Percentiles rank a stretch among this genome's conserved stretches.
phyloP scores from a whole-genome alignment of 2,329 filamentous ascomycete species.

The Zalaria obscura region DNA sequence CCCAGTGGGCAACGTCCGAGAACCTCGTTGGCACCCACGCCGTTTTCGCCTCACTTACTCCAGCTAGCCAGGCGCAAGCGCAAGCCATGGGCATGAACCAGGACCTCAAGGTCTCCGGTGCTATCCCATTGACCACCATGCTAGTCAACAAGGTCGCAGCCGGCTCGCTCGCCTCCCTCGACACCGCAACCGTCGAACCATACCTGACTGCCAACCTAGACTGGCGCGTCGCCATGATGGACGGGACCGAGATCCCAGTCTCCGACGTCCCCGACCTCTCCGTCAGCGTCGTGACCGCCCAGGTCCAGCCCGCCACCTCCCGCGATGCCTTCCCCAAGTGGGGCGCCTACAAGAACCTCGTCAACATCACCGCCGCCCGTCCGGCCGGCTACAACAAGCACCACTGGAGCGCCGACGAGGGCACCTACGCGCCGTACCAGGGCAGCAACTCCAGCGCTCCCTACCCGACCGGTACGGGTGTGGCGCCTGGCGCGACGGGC shows the following conservation, averaged over 20 bases:
- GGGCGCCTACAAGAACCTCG: constrained; percentile 17
- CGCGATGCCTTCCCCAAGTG: constrained; percentile 22
- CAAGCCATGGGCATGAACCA: constrained; percentile 11
- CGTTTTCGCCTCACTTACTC: constrained; percentile 19
- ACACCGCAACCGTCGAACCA: constrained; percentile 11
- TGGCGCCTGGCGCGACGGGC: background rate
- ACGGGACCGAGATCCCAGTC: constrained; percentile 19
- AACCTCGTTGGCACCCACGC: constrained; percentile 50
- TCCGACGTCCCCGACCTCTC: constrained; percentile 21
- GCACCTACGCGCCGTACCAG: background rate
- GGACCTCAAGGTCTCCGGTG: constrained; percentile 21
- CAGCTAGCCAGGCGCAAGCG: constrained; percentile 1
- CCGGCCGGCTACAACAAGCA: constrained; percentile 9
- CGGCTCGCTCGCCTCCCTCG: constrained; percentile 20
- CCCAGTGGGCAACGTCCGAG: constrained; percentile 36
- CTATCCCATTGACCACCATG: constrained; percentile 30
- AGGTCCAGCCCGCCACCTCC: constrained; percentile 21
- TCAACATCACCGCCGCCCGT: constrained; percentile 11
- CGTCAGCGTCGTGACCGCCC: constrained; percentile 24
- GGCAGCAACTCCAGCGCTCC: background rate
- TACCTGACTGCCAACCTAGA: constrained; percentile 18
- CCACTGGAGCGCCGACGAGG: constrained; percentile 4
- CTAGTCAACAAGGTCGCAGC: constrained; percentile 20
- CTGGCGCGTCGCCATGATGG: constrained; percentile 20
- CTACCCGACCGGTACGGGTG: background rate